phyloP scores from a whole-genome alignment of 352 stramenopile species.

The Phytophthora sojae region DNA sequence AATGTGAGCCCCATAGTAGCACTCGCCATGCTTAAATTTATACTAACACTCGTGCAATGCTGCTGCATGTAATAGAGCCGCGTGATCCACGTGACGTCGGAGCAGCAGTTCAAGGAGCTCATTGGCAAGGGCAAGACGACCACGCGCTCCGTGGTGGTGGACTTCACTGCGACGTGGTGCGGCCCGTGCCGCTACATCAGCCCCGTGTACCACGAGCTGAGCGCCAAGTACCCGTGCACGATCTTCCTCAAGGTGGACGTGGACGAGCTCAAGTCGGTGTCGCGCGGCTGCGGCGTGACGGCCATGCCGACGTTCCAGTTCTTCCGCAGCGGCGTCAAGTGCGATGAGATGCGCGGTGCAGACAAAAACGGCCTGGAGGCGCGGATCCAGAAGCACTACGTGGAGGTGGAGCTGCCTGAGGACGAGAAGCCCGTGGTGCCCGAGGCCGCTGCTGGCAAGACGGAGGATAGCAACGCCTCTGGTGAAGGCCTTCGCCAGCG shows the following conservation, averaged over 20 bases:
- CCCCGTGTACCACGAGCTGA: conserved; percentile 88
- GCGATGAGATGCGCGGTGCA: conserved; percentile 90
- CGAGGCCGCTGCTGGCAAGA: background rate
- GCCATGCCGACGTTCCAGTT: conserved; percentile 98
- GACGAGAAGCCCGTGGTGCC: conserved; percentile 55
- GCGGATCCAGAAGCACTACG: conserved; percentile 78
- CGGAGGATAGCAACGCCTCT: background rate
- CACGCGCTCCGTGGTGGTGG: conserved; percentile 80
- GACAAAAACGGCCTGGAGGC: conserved; percentile 68
- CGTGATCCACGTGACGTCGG: conserved; percentile 74
- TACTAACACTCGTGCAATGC: background rate
- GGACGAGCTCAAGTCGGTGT: conserved; percentile 73
- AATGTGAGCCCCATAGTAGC: conserved; percentile 36
- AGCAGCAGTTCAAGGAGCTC: conserved; percentile 79
- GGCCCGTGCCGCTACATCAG: conserved; percentile 87
- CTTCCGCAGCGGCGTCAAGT: conserved; percentile 90
- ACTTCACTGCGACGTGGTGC: conserved; percentile 92
- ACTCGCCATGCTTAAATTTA: too few species aligned
- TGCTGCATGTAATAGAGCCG: conserved; percentile 45
- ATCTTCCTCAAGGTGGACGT: conserved; percentile 93
- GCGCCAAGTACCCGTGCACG: conserved; percentile 82
- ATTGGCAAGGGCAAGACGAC: conserved; percentile 72
- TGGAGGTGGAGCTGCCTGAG: conserved; percentile 76
- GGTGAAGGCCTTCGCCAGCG: conserved; percentile 61
- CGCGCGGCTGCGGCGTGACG: conserved; percentile 71